Conservation (phyloP, 495 filamentous ascomycete genomes). For the Friedmanniomyces simplex region DNA sequence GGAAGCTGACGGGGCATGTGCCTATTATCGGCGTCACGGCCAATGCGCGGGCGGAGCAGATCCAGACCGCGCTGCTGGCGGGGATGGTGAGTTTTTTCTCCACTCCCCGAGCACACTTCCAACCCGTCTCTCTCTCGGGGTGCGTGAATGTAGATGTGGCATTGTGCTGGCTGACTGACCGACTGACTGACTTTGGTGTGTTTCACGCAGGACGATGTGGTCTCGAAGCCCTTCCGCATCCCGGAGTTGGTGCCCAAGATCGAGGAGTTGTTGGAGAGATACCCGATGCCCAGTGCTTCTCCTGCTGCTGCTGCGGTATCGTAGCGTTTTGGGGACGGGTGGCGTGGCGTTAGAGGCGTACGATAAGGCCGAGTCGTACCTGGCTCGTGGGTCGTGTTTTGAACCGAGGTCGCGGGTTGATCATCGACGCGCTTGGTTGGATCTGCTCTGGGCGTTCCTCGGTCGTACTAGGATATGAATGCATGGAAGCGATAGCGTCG, state of each 20-base stretch:
- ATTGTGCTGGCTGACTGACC: too few species aligned
- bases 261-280: slow-evolving; percentile 26
- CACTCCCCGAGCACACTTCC: too few species aligned
- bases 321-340: neutral
- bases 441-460: too few species aligned
- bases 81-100: slow-evolving; percentile 47
- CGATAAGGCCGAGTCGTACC: too few species aligned
- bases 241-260: slow-evolving; percentile 62
- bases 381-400: too few species aligned
- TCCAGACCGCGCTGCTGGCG: slow-evolving; percentile 50
- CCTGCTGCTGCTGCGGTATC: neutral
- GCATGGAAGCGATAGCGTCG: too few species aligned
- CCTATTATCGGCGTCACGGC: slow-evolving; percentile 72
- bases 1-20: slow-evolving; percentile 44
- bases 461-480: too few species aligned
- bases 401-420: too few species aligned
- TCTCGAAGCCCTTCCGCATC: slow-evolving; percentile 72
- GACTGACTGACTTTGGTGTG: neutral
- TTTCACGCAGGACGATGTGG: slow-evolving; percentile 54
- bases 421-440: too few species aligned
- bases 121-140: neutral
- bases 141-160: neutral
- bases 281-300: slow-evolving; percentile 12
- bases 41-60: slow-evolving; percentile 60
- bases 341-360: neutral